Percentiles rank a stretch among this genome's conserved stretches.
Evolutionary conservation across 768 basidiomycete genomes (phyloP).

Genomic region (Lyophyllum atratum): DNA sequence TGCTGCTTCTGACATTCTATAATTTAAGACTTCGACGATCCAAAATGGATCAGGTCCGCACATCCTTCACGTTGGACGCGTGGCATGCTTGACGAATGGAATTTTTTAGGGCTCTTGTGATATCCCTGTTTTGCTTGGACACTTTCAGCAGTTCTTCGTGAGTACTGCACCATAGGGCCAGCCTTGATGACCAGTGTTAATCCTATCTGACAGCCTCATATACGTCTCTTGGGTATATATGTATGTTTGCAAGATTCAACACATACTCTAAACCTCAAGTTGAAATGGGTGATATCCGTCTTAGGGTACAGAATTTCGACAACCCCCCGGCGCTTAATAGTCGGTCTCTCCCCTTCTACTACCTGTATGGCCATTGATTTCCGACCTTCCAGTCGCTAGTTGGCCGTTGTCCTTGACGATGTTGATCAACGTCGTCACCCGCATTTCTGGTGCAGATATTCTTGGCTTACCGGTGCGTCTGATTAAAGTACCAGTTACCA

Average conservation of each 20-base stretch:
- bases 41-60: constrained; percentile 8
- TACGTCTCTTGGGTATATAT: constrained; percentile 17
- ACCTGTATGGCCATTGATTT: not conserved
- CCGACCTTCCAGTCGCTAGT: not conserved
- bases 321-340: constrained; percentile 13
- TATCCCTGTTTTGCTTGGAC: constrained; percentile 8
- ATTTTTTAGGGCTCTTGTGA: constrained; percentile 4
- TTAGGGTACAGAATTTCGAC: constrained; percentile 23
- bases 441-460: constrained; percentile 21
- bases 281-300: no score
- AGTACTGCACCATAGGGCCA: not conserved
- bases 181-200: not conserved
- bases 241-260: not conserved
- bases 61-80: no score
- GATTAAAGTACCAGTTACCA: not conserved
- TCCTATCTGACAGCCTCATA: constrained; percentile 6
- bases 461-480: constrained; percentile 17
- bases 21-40: constrained; percentile 1
- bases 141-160: constrained; percentile 12
- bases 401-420: constrained; percentile 18
- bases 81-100: no score
- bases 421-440: constrained; percentile 15
- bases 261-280: no score
- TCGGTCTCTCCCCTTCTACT: not conserved
- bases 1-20: no score